Base-by-base conservation (phyloP, 768 basidiomycete genomes). In the Serpula lacrymans region DNA sequence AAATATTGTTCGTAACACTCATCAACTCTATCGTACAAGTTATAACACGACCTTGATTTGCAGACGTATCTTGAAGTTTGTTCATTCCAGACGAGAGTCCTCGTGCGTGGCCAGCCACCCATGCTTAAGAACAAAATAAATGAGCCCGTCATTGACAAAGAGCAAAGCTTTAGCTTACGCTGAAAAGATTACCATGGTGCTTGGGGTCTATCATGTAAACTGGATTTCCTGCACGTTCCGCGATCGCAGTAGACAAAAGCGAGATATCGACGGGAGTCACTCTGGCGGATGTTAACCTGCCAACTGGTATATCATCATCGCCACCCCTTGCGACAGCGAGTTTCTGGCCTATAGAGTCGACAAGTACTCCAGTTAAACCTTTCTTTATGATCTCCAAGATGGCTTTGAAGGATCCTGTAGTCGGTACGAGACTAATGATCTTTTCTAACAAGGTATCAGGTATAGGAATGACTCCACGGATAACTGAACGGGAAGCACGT, bases 401-500 rank as follows among this genome's bases (percentile, higher is more conserved):
- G 22, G 33, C 36, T 26, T 37, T 24, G 16, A 12, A 39, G 23
- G 21, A 30, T 41, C 22, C 37, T 49, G 13, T 44, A 34, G 8
- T 54, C 43, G 16, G n/a, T n/a, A n/a, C n/a, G n/a, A n/a, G n/a
- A n/a, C n/a, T n/a, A n/a, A 59, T 41, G 40, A 58, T 45, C 0
- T 53, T 47, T 24, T 56, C 40, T 37, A 61, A 38, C 35, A 61
- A 4, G 21, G 42, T 12, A 23, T 43, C n/a, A 2, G 56, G 51
- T 11, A 59, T 45, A 30, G 45, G 42, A 38, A 59, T 62, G 16
- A 59, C 42, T 3, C 60, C 58, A 20, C 51, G 51, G 21, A 62
- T 23, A 3, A 59, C 6, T 0, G 58, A 27, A 11, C 39, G 39
- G 0, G 31, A 30, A 5, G 37, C 42, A 16, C 58, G 54, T 8